These are phyloP conservation scores for Babesia ovata DNA, from an alignment of 169 alveolate species.

Conservation along the genomic window DNA sequence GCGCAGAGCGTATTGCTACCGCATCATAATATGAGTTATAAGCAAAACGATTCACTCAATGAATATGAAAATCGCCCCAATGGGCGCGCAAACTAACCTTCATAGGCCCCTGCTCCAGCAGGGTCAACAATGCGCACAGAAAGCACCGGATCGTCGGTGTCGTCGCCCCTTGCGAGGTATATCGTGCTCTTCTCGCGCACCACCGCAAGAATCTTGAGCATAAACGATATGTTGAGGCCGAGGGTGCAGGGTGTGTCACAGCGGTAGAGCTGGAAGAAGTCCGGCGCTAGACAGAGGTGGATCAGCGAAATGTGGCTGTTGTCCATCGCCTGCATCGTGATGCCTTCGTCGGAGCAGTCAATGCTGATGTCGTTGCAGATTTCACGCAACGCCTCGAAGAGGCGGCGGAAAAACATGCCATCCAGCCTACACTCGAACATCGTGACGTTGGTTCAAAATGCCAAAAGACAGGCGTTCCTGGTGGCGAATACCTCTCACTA, in stretches of 20 bases:
- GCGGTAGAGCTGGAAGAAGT: conserved; percentile 87
- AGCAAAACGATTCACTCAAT: not conserved
- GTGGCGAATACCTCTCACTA: too few species aligned
- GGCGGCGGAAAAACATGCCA: conserved; percentile 75
- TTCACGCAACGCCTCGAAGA: conserved; percentile 84
- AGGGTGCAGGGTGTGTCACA: conserved; percentile 84
- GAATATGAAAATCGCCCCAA: too few species aligned
- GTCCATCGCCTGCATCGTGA: conserved; percentile 90
- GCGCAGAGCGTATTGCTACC: not conserved
- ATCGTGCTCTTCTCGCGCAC: conserved; percentile 75
- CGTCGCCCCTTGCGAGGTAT: conserved; percentile 73
- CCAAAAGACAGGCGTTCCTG: not conserved
- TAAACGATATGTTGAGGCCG: conserved; percentile 77
- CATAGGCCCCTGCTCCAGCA: conserved; percentile 12
- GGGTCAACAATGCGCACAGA: conserved; percentile 49
- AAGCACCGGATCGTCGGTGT: conserved; percentile 70
- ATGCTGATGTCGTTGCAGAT: conserved; percentile 87
- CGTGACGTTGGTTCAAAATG: conserved; percentile 3
- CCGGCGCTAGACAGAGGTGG: conserved; percentile 82
- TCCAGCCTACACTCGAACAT: conserved; percentile 81
- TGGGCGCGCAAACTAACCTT: conserved; percentile 8
- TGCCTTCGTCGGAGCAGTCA: conserved; percentile 86
- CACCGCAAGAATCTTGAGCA: conserved; percentile 77
- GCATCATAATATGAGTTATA: too few species aligned
- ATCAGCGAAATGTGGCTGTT: conserved; percentile 88